A percentile compares a stretch with the other conserved stretches of the same genome.
Conservation (phyloP, 2,329 filamentous ascomycete genomes). For the Lizonia empirigonia region DNA sequence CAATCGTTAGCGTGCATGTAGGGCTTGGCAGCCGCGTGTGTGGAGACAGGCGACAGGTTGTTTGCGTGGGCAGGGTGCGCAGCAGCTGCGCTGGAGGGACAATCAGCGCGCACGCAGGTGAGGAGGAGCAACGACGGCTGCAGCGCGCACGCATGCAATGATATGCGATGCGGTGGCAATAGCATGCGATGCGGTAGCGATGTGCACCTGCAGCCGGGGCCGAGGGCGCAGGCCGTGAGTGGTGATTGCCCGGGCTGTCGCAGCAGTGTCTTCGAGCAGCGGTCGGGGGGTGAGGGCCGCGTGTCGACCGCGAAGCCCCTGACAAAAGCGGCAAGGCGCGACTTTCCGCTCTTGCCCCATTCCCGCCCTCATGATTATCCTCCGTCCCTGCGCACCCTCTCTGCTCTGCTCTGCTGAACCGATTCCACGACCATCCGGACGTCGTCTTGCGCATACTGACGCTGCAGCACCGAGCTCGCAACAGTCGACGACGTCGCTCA, state of each 20-base stretch:
- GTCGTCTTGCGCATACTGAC: conserved; percentile 18
- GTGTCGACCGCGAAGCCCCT: conserved; percentile 20
- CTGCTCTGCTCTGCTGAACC: conserved; percentile 11
- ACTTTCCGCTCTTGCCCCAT: conserved; percentile 19
- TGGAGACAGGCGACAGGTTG: not conserved
- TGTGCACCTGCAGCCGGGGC: conserved; percentile 1
- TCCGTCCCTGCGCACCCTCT: conserved; percentile 15
- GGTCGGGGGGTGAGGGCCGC: conserved; percentile 11
- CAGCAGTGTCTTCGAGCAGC: conserved; percentile 6
- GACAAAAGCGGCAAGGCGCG: conserved; percentile 17
- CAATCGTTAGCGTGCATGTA: conserved; percentile 14
- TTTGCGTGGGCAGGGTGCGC: not conserved
- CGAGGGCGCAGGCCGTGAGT: not conserved
- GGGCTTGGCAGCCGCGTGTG: conserved; percentile 14
- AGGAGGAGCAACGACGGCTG: not conserved
- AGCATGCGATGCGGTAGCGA: not conserved
- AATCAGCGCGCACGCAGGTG: not conserved
- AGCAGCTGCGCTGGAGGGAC: no score
- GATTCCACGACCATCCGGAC: conserved; percentile 5
- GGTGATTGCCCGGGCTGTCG: conserved; percentile 1
- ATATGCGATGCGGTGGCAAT: not conserved
- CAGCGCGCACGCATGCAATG: not conserved
- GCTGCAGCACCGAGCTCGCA: conserved; percentile 16
- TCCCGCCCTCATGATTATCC: conserved; percentile 21
- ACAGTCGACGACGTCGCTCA: conserved; percentile 8